These are phyloP conservation scores for Castanea sativa DNA, from an alignment of 306 rosid species.

Conservation along the genomic window DNA sequence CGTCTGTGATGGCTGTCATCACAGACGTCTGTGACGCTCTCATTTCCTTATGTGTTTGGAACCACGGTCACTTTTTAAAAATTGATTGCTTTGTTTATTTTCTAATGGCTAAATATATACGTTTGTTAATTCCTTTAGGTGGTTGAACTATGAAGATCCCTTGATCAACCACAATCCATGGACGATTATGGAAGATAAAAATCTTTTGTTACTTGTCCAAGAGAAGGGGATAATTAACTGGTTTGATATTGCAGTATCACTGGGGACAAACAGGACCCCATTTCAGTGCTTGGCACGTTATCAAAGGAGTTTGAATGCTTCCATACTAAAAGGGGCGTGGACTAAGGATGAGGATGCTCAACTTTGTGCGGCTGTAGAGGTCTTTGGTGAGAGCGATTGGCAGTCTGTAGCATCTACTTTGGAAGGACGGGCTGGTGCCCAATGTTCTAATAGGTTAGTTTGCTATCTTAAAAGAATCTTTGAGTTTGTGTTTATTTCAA, in stretches of 20 bases:
- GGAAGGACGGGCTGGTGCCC: constrained; percentile 88
- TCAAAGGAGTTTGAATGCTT: constrained; percentile 89
- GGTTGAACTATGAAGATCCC: constrained; percentile 95
- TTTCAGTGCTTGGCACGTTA: constrained; percentile 90
- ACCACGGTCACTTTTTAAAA: constrained; percentile 9
- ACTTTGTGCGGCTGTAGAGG: constrained; percentile 68
- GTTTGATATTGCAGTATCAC: constrained; percentile 60
- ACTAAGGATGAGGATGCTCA: constrained; percentile 84
- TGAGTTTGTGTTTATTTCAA: neutral
- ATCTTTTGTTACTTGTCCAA: constrained; percentile 61
- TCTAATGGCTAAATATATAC: constrained; percentile 12
- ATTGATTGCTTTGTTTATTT: constrained; percentile 15
- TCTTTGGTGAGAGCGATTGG: constrained; percentile 69
- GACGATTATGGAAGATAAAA: constrained; percentile 69
- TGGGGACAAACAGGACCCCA: constrained; percentile 84
- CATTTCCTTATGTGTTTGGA: constrained; percentile 2
- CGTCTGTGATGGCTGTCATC: constrained; percentile 66
- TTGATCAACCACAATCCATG: constrained; percentile 69
- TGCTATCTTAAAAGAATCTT: neutral
- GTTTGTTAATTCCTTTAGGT: constrained; percentile 46
- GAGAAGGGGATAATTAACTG: constrained; percentile 68
- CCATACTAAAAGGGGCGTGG: constrained; percentile 84
- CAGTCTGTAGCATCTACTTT: constrained; percentile 80
- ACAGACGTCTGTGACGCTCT: constrained; percentile 52
- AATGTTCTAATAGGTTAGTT: constrained; percentile 95